Evolutionary conservation across 2,329 filamentous ascomycete genomes (phyloP), one percentile per base, ranked within the genome.

Genomic region (Sporothrix luriei): DNA sequence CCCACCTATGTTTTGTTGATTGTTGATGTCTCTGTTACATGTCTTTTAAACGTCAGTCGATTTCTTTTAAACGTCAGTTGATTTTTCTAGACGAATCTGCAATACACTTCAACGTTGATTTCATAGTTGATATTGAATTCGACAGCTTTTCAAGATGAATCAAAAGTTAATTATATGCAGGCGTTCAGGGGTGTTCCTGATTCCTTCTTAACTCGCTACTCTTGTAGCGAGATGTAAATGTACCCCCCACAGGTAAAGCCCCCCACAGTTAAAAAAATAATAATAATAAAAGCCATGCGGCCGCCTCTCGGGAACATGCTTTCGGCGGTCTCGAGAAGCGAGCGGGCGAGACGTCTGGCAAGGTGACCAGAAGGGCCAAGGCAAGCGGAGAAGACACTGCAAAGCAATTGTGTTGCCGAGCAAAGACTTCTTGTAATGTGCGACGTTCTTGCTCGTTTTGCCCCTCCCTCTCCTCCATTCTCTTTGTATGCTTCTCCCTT

Each of bases 301-400:
- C 51, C 51, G 16, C 38, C 48, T 52, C 55, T 66, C 62, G 61
- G 61, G 40, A 70, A 61, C 43, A 16, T 69, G 24, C 61, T 40
- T 54, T 59, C 43, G 66, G 70, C 67, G 69, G 71, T 71, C 51
- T 70, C 68, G 70, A 69, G 57, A 71, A 72, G 70, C 71, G 70
- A 71, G 71, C 43, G 61, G 59, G 68, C 71, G 54, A 72, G 70
- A 71, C 71, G 71, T 43, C 13, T 40, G 51, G 54, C 57, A 54
- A 51, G 49, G 49, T 43, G 64, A 16, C 57, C 51, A 62, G 26
- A 62, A 24, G 6, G n/a, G 4, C 7, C 21, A 33, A 48, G 43
- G 7, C 6, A n/a, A 38, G n/a, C 26, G 26, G 29, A 29, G 48
- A 49, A 65, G 57, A 43, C 19, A 16, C 14, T 13, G 16, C 3